A percentile compares a stretch with the other conserved stretches of the same genome.
These are phyloP conservation scores for Fragaria nilgerrensis DNA, from an alignment of 306 rosid species.

Conservation along the genomic window DNA sequence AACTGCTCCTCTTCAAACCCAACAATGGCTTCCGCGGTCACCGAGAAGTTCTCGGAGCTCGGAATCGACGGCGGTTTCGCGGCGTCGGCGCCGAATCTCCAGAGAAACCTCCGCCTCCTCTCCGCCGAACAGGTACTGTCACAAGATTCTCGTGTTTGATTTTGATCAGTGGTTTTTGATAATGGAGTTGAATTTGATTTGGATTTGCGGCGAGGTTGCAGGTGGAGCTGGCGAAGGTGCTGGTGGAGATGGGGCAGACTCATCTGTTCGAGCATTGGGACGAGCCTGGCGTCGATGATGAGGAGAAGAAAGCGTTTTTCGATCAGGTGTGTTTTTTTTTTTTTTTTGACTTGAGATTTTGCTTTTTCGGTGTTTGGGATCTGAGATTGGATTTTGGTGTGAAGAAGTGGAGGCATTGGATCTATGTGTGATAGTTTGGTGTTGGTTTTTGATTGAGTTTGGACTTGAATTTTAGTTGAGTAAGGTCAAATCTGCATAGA, in stretches of 20 bases:
- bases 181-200: not conserved
- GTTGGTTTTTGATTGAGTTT: not conserved
- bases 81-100: not conserved
- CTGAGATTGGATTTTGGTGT: constrained; percentile 4
- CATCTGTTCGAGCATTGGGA: constrained; percentile 82
- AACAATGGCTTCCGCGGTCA: not conserved
- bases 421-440: not conserved
- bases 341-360: not conserved
- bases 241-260: constrained; percentile 59
- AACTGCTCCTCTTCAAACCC: not conserved
- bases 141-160: not conserved
- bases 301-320: constrained; percentile 67
- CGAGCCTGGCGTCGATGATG: constrained; percentile 68
- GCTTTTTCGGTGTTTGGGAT: not conserved
- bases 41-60: not conserved
- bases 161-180: not conserved
- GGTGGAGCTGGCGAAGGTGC: constrained; percentile 61
- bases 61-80: not conserved
- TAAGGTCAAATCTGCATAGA: not conserved
- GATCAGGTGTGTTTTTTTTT: constrained; percentile 50
- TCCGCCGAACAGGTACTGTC: constrained; percentile 45
- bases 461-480: not conserved
- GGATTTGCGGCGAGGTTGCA: constrained; percentile 32
- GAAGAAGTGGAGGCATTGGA: not conserved
- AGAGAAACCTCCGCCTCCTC: constrained; percentile 38